Evolutionary conservation across 352 stramenopile species (phyloP), one percentile per base, ranked within the genome.

Genomic region (Thalassiosira sp.): DNA sequence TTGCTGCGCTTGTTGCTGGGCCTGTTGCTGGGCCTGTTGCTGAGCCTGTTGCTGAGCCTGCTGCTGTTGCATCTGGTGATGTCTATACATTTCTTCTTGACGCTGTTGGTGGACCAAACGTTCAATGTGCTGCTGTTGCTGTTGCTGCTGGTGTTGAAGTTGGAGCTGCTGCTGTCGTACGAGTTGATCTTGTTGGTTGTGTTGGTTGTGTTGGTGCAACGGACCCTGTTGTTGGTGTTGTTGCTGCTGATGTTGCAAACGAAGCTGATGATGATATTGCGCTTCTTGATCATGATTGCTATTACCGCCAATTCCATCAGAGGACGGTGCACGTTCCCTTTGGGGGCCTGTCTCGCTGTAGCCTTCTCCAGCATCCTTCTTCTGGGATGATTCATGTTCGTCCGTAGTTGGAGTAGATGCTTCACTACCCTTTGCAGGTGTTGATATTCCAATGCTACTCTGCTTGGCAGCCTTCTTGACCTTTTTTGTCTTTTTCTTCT

Each of bases 401-500:
- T 54, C 31, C 27, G 37, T 42, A 57, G 25, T 31, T 18, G 40
- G 28, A 48, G 46, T 51, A 8, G 7, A 42, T 42, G 33, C 5
- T 37, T 52, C 15, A 15, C 18, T 37, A 33, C 13, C 16, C 15
- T 57, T 33, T 2, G 27, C 22, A n/a, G 8, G 22, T 40, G 8
- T 56, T n/a, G 3, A 24, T n/a, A 16, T n/a, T 56, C 28, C 24
- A 27, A 20, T 56, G 7, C 46, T 27, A 18, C 11, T 22, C 7
- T 37, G 24, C n/a, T 60, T 53, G 24, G 18, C 24, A 35, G 22
- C 22, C 54, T 69, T 76, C 46, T 69, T 67, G 10, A 10, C 49
- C 70, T 79, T 82, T 54, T 51, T 79, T 45, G 18, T 54, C 35
- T 65, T 71, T 33, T 77, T 77, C 46, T 67, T 74, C 53, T 53